Evolutionary conservation across 208 protist species (phyloP).

Genomic region (Trypanosoma boissoni): DNA sequence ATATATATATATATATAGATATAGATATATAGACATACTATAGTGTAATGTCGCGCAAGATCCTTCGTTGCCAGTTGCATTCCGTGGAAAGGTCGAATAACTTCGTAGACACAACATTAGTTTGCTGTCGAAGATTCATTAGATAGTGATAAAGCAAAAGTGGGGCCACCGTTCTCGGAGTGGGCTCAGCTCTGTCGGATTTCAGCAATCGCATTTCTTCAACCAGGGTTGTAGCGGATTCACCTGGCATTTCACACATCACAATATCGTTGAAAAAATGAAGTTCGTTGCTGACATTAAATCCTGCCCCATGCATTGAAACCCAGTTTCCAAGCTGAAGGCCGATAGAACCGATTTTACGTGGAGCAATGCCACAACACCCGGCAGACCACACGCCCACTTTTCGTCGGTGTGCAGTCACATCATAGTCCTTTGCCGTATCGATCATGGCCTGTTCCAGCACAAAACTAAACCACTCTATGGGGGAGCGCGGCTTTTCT

Average conservation of each 20-base stretch:
- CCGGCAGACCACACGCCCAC: slow-evolving; percentile 74
- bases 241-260: slow-evolving; percentile 81
- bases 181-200: background rate
- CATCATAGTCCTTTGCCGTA: slow-evolving; percentile 39
- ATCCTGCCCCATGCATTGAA: slow-evolving; percentile 82
- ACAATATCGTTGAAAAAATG: slow-evolving; percentile 74
- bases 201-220: slow-evolving; percentile 36
- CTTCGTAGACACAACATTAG: slow-evolving; percentile 10
- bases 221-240: slow-evolving; percentile 55
- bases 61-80: slow-evolving; percentile 29
- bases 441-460: slow-evolving; percentile 80
- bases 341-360: slow-evolving; percentile 81
- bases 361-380: slow-evolving; percentile 18
- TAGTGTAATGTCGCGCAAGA: slow-evolving; percentile 19
- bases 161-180: slow-evolving; percentile 13
- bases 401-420: slow-evolving; percentile 66
- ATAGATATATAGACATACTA: too few species aligned
- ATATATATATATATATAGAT: too few species aligned
- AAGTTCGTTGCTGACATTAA: slow-evolving; percentile 76
- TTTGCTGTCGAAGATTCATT: slow-evolving; percentile 35
- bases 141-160: slow-evolving; percentile 33
- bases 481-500: slow-evolving; percentile 63
- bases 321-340: slow-evolving; percentile 87
- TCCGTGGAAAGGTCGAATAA: slow-evolving; percentile 33
- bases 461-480: slow-evolving; percentile 81